Conservation (phyloP, 2,329 filamentous ascomycete species). For the Pestalotiopsis sp. region DNA sequence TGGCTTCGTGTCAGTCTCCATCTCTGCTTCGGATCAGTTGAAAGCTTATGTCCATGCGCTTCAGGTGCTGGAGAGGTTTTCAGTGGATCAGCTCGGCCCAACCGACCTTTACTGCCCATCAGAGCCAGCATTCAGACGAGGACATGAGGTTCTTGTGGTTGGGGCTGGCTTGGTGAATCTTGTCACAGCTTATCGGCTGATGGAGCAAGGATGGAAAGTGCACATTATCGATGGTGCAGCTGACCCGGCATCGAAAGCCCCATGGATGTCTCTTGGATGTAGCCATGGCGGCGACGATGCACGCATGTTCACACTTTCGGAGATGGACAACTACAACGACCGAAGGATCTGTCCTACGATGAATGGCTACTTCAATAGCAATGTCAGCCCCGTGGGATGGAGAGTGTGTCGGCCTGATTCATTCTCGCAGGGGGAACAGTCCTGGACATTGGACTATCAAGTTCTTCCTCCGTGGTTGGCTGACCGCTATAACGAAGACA, state of each 20-base stretch:
- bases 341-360: not conserved
- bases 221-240: not conserved
- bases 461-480: not conserved
- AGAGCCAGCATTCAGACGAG: not conserved
- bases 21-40: not conserved
- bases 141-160: not conserved
- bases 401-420: not conserved
- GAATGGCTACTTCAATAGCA: not conserved
- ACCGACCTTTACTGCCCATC: not conserved
- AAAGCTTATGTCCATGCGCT: not conserved
- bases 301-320: not conserved
- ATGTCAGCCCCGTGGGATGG: not conserved
- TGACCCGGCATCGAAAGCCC: not conserved
- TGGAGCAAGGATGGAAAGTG: not conserved
- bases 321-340: constrained; percentile 4
- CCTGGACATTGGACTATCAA: not conserved
- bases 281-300: not conserved
- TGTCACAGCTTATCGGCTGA: not conserved
- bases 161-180: not conserved
- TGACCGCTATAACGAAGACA: not conserved
- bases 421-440: not conserved
- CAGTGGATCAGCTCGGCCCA: not conserved
- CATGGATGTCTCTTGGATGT: not conserved
- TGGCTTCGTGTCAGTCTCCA: not conserved
- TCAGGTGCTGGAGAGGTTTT: not conserved